Base-by-base conservation (phyloP, 306 rosid species). In the Arachis hypogaea region DNA sequence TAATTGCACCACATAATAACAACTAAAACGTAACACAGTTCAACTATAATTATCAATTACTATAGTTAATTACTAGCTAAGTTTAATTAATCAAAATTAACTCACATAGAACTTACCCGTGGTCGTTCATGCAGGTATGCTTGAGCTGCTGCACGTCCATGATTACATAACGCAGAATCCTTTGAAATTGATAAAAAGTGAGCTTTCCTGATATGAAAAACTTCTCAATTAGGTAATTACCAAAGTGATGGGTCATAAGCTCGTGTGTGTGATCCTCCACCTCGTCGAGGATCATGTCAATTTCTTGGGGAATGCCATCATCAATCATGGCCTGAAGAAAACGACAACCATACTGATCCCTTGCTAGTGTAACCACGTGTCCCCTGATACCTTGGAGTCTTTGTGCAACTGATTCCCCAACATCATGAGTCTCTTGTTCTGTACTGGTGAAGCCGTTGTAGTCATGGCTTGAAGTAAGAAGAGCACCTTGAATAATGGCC, bases 61-160 rank as follows among this genome's bases (percentile, higher is more conserved):
- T 33, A 22, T 22, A 22, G 28, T 22, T 22, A 33, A 4, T 33
- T 33, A 33, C 38, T 2, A 33, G 38, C 38, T 2, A 33, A 33
- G 28, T 22, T 22, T 22, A 22, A 22, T 22, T 22, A 47, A 47
- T 11, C 3, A 47, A 47, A 0, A 49, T 9, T 3, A 4, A 42
- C 54, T 52, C 7, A 7, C 18, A 3, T 2, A 43, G 22, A 74
- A 78, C 82, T 0, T 78, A 78, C 82, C 86, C 93, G 5, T 47
- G 9, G 40, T 12, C 3, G 36, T 86, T 56, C 8, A 16, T 30
- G 77, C 91, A 89, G 0, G 79, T 72, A 5, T 57, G 14, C 6
- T 2, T 11, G 0, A 89, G 57, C 47, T 36, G 42, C 1, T 3
- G 38, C 22, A 2, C 4, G 50, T 86, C 7, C 0, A 0, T 0